Percentiles rank a stretch among this genome's conserved stretches.
Evolutionary conservation across 768 basidiomycete genomes (phyloP).

Genomic region (Albatrellus ellisii): DNA sequence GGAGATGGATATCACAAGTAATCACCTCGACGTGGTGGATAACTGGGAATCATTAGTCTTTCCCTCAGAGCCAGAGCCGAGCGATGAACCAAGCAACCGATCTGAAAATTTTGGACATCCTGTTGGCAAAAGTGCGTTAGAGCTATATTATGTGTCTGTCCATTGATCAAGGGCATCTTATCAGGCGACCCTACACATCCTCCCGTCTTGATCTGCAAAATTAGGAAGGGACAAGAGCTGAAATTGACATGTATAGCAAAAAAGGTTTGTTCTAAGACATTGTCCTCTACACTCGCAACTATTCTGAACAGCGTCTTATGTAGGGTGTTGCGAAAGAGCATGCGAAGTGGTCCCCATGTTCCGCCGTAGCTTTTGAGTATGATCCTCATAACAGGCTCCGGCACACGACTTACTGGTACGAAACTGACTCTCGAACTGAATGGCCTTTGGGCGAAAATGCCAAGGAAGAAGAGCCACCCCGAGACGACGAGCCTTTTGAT

Average conservation of each 20-base stretch:
- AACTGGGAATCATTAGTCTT: no score
- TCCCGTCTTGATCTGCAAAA: constrained; percentile 81
- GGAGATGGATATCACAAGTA: constrained; percentile 80
- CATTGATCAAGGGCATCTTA: constrained; percentile 4
- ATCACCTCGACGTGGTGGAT: constrained; percentile 58
- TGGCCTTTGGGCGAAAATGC: constrained; percentile 91
- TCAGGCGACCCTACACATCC: constrained; percentile 45
- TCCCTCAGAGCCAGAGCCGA: no score
- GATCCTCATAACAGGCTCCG: constrained; percentile 96
- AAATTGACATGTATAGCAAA: constrained; percentile 79
- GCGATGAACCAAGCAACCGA: constrained; percentile 67
- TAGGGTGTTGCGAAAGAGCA: constrained; percentile 98
- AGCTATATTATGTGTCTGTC: not conserved
- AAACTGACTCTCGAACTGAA: constrained; percentile 65
- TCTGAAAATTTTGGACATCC: constrained; percentile 68
- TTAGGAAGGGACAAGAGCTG: constrained; percentile 89
- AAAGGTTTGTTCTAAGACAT: constrained; percentile 46
- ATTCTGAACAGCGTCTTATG: not conserved
- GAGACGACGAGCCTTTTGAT: constrained; percentile 78
- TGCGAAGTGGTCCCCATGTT: constrained; percentile 97
- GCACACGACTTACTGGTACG: constrained; percentile 94
- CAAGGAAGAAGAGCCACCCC: constrained; percentile 64
- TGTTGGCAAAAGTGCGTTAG: constrained; percentile 68
- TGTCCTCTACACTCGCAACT: not conserved
- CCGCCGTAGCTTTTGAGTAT: constrained; percentile 92